Evolutionary conservation across 345 rosid genomes (phyloP), one percentile per base, ranked within the genome.

Genomic region (Eutrema japonicum): DNA sequence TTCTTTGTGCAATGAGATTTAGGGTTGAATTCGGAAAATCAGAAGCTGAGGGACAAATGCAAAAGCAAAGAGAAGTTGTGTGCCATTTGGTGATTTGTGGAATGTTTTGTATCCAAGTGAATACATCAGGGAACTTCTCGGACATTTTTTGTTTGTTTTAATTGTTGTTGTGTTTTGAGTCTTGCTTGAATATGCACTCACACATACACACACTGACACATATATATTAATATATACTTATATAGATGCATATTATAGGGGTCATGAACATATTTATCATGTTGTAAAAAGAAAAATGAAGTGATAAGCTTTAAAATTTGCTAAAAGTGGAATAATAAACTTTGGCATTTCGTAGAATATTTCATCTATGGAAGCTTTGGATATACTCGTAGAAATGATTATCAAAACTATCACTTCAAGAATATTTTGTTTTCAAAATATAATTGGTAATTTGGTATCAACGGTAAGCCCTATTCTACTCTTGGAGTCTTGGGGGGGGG

Each of bases 81-180:
- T 71, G 77, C 97, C 95, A 91, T 75, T 78, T 82, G 46, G 79
- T 18, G 10, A 77, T 63, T 22, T 85, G 83, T 36, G 89, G 97
- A n/a, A 88, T 89, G 38, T 43, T 84, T 73, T 82, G 87, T 56
- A 88, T 63, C 97, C 97, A 91, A 43, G 88, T 53, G 68, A 78
- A 80, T 10, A 78, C 46, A 73, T 88, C 91, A 81, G 88, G 81
- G 72, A 68, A 72, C 70, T 75, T 72, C 61, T 85, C 79, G 32
- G 84, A 80, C 74, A 82, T 87, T 87, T 80, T 86, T 75, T n/a
- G n/a, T n/a, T 29, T 42, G 6, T 69, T 46, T 7, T 6, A 3
- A 2, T 10, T 40, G 38, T 16, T 35, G 6, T 18, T 56, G 67
- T 45, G 53, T 38, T 32, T 60, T 60, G 58, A 13, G 69, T 6